A percentile compares a stretch with the other conserved stretches of the same genome.
phyloP scores from a whole-genome alignment of 1,284 basidiomycete genomes.

The Ustilago xerochloae region DNA sequence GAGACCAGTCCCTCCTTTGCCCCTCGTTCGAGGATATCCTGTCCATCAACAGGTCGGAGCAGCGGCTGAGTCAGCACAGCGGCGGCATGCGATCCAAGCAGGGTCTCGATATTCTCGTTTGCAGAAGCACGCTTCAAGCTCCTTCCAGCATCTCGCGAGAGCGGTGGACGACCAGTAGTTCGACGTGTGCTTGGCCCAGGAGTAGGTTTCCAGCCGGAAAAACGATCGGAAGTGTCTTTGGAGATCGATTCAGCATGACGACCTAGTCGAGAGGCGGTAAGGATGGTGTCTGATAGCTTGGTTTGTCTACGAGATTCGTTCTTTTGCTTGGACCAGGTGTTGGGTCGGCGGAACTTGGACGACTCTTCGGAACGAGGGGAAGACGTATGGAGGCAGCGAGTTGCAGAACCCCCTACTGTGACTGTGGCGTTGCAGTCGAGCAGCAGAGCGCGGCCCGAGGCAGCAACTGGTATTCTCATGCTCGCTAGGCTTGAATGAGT shows the following conservation, averaged over 20 bases:
- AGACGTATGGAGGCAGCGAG: not conserved
- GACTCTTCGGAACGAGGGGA: not conserved
- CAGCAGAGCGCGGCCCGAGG: not conserved
- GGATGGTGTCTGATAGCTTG: conserved; percentile 20
- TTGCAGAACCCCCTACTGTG: too few relatives aligned
- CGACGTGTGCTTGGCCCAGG: conserved; percentile 32
- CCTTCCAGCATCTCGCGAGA: conserved; percentile 25
- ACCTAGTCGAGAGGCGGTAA: conserved; percentile 28
- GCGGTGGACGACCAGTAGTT: conserved; percentile 22
- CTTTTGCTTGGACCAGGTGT: not conserved
- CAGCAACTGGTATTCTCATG: conserved; percentile 7
- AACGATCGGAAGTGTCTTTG: conserved; percentile 18
- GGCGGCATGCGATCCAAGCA: conserved; percentile 23
- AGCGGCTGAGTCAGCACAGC: conserved; percentile 18
- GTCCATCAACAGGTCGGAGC: not conserved
- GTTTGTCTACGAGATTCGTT: conserved; percentile 7
- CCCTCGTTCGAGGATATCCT: not conserved
- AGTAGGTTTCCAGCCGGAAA: conserved; percentile 39
- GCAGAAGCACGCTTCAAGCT: conserved; percentile 1
- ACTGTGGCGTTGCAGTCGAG: not conserved
- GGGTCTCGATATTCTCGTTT: conserved; percentile 4
- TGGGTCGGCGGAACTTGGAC: conserved; percentile 3
- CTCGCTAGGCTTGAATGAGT: not conserved
- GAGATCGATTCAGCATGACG: conserved; percentile 11
- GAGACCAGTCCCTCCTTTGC: not conserved